Base-by-base conservation (phyloP, 2,329 filamentous ascomycete genomes). In the Fusarium luffae region DNA sequence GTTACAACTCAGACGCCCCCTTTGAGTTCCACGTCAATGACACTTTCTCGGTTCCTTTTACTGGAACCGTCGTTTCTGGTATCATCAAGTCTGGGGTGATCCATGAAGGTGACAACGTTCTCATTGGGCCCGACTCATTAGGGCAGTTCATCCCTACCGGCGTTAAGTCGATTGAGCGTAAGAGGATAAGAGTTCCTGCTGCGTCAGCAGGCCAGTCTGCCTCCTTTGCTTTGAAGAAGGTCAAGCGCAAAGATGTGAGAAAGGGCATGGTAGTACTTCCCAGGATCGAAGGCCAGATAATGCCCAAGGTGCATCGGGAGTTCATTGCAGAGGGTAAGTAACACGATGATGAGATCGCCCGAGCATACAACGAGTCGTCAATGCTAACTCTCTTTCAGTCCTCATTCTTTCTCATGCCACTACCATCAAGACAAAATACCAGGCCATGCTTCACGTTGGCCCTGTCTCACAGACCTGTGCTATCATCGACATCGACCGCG, bases 181-280 rank as follows among this genome's bases (percentile, higher is more conserved):
- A 98, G 85, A 88, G 96, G 21, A 95, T 98, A 71, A 86, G 89
- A 25, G 95, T 98, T 0, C 93, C 94, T 0, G 93, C 91, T 3
- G 95, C 93, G 34, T 93, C 92, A 14, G 96, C 96, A 0, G 96
- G 96, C 0, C 96, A 99, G 80, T 97, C 93, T 28, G 96, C 93
- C 1, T 96, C 92, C 11, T 97, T 99, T 76, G 95, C 96, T 0
- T 80, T 99, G 55, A 94, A 96, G 71, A 91, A 94, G 68, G 87
- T 98, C 4, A 89, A 94, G 50, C 86, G 95, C 43, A 97, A 95
- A 79, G 95, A 98, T 71, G 95, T 99, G 0, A 88, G 96, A 14
- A 99, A 99, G 83, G 96, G 96, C 30, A 98, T 98, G 94, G 96
- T 99, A 3, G 93, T 98, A 7, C 84, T 99, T 30, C 92, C 94